These are phyloP conservation scores for Eucalyptus melliodora DNA, from an alignment of 345 rosid genomes.

Conservation along the genomic window DNA sequence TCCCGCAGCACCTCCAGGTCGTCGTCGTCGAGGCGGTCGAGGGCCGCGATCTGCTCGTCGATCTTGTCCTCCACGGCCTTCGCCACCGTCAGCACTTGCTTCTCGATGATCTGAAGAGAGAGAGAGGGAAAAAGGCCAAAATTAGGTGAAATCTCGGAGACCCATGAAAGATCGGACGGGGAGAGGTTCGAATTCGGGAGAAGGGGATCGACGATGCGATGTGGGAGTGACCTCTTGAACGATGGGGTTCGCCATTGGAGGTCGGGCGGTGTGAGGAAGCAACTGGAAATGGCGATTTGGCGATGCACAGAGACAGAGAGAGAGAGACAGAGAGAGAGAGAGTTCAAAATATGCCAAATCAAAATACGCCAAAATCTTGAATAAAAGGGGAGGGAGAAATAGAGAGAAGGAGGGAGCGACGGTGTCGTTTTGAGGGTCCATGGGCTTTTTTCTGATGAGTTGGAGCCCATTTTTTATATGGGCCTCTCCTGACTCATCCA, in stretches of 20 bases:
- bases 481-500: background rate
- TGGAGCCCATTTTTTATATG: background rate
- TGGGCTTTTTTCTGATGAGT: background rate
- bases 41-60: conserved; percentile 79
- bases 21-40: conserved; percentile 78
- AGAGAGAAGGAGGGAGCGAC: background rate
- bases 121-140: background rate
- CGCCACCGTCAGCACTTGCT: conserved; percentile 77
- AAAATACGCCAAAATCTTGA: background rate
- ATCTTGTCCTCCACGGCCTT: conserved; percentile 87
- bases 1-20: conserved; percentile 79
- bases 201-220: background rate
- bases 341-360: too few relatives aligned
- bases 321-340: too few relatives aligned
- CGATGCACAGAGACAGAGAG: background rate
- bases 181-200: background rate
- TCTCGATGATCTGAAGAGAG: conserved; percentile 56
- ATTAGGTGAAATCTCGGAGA: background rate
- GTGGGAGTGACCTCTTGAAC: conserved; percentile 14
- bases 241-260: conserved; percentile 24
- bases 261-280: background rate
- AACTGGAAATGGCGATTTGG: background rate
- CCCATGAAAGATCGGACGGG: background rate
- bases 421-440: background rate
- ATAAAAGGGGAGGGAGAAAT: background rate